Conservation (phyloP, 305 asterid genomes). For the Solanum hybrid region DNA sequence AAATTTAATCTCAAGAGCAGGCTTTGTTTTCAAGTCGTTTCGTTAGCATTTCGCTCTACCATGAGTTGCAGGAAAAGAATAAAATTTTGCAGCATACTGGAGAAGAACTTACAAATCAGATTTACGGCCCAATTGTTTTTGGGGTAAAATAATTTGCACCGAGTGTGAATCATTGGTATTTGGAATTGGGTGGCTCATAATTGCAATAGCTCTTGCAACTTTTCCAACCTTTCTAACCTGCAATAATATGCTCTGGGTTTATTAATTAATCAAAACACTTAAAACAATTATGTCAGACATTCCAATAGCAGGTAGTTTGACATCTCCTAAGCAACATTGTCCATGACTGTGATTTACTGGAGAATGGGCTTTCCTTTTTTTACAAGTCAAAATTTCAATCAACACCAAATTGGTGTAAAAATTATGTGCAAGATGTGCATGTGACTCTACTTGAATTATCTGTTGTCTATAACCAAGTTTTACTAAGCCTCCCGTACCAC, state of each 20-base stretch:
- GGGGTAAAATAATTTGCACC: conserved; percentile 43
- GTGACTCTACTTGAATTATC: background rate
- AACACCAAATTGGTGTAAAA: background rate
- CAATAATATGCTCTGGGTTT: background rate
- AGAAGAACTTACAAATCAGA: conserved; percentile 7
- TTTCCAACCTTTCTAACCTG: conserved; percentile 8
- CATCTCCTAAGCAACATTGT: background rate
- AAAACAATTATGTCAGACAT: background rate
- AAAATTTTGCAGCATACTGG: background rate
- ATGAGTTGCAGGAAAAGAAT: background rate
- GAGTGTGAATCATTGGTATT: conserved; percentile 84
- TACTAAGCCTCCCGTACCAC: background rate
- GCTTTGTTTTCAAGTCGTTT: background rate
- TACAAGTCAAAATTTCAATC: background rate
- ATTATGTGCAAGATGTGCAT: background rate
- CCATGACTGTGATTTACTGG: background rate
- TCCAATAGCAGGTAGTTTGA: background rate
- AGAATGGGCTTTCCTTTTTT: background rate
- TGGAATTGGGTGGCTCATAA: conserved; percentile 97
- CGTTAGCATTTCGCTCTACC: background rate
- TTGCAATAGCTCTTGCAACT: conserved; percentile 8
- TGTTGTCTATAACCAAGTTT: background rate
- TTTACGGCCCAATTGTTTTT: conserved; percentile 4
- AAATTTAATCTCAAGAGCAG: background rate
- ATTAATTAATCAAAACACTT: background rate